phyloP scores from a whole-genome alignment of 169 alveolate species.

The Eimeria mitis region DNA sequence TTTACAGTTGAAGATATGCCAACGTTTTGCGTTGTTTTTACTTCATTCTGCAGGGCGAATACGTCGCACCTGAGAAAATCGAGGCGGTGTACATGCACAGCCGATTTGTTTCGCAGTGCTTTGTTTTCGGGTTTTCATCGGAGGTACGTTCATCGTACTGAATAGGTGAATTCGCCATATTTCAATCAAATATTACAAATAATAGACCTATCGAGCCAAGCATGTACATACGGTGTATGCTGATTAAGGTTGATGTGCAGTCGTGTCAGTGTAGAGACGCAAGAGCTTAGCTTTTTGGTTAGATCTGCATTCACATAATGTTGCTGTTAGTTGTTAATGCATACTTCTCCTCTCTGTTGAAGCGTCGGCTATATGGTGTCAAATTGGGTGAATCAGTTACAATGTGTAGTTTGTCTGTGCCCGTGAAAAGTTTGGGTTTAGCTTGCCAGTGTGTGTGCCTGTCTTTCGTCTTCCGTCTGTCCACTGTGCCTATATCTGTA shows the following conservation, averaged over 20 bases:
- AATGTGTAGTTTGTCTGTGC: not conserved
- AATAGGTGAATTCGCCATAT: not conserved
- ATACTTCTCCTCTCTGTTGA: not conserved
- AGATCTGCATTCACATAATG: not conserved
- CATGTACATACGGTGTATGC: not conserved
- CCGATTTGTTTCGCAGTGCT: slow-evolving; percentile 89
- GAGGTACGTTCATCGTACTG: slow-evolving; percentile 78
- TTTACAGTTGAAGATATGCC: not conserved
- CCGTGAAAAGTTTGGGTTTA: not conserved
- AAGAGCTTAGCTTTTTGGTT: not conserved
- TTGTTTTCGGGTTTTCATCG: slow-evolving; percentile 94
- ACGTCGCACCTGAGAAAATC: slow-evolving; percentile 97
- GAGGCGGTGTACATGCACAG: slow-evolving; percentile 89
- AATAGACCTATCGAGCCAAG: not conserved
- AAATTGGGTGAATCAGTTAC: not conserved
- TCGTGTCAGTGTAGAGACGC: not conserved
- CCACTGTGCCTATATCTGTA: not conserved
- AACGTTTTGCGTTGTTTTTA: not conserved
- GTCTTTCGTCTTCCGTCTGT: not conserved
- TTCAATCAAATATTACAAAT: not conserved
- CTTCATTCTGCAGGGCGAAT: slow-evolving; percentile 92
- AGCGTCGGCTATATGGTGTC: not conserved
- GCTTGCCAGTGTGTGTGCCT: not conserved
- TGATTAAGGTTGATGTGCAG: not conserved
- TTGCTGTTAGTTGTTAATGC: not conserved